Evolutionary conservation across 2,329 filamentous ascomycete species (phyloP).

Genomic region (Fusarium sp.): DNA sequence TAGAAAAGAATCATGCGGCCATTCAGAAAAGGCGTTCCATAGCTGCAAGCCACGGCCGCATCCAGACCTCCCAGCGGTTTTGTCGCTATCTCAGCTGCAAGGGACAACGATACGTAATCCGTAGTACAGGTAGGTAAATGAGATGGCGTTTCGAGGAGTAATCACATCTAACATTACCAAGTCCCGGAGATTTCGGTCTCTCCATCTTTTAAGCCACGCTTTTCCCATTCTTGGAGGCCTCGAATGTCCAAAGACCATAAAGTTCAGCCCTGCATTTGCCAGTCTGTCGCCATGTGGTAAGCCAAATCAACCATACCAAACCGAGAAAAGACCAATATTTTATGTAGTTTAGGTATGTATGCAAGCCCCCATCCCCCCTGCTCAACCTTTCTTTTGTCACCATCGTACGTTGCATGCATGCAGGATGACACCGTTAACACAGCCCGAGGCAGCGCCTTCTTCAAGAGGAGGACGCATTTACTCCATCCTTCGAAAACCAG

Average conservation of each 20-base stretch:
- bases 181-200: background rate
- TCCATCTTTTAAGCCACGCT: background rate
- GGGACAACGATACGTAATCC: background rate
- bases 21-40: slow-evolving; percentile 12
- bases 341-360: background rate
- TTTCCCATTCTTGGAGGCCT: background rate
- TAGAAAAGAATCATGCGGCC: background rate
- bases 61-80: slow-evolving; percentile 18
- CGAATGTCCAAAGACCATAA: slow-evolving; percentile 10
- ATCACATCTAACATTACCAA: background rate
- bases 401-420: background rate
- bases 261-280: slow-evolving; percentile 37
- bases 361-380: background rate
- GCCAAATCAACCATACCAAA: background rate
- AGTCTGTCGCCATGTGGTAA: slow-evolving; percentile 6
- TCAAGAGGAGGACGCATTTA: slow-evolving; percentile 6
- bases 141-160: background rate
- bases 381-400: background rate
- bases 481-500: slow-evolving; percentile 22
- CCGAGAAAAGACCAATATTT: background rate
- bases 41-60: slow-evolving; percentile 31
- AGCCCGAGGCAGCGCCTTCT: background rate
- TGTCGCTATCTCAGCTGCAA: background rate
- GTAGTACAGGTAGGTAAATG: background rate
- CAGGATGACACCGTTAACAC: slow-evolving; percentile 14